Conservation (phyloP, 257 asterid species). For the Solanum paucissectum region DNA sequence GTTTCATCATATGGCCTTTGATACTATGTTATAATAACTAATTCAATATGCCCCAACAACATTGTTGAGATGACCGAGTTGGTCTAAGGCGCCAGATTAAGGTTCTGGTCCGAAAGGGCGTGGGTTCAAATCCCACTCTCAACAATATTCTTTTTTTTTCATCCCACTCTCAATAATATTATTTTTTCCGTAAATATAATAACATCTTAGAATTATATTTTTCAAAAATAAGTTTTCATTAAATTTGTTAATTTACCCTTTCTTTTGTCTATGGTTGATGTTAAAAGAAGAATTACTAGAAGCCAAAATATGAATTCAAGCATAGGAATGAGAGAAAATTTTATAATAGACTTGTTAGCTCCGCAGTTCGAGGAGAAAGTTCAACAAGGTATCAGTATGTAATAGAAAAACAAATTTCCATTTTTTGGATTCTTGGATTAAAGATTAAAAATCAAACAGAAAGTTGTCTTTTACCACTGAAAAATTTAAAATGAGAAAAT, state of each 20-base stretch:
- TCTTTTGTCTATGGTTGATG: neutral
- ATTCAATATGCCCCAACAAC: neutral
- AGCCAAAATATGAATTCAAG: neutral
- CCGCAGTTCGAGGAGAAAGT: neutral
- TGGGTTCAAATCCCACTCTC: constrained; percentile 98
- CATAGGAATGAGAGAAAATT: neutral
- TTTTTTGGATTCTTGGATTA: neutral
- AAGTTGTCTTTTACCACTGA: neutral
- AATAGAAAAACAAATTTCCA: neutral
- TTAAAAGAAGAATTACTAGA: too few relatives aligned
- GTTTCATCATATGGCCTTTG: too few relatives aligned
- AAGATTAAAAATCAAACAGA: neutral
- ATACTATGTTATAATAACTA: too few relatives aligned
- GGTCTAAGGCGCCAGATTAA: constrained; percentile 99
- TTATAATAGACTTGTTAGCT: neutral
- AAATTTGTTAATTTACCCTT: neutral
- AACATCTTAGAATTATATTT: neutral
- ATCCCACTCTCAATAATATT: neutral
- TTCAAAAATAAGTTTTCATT: too few relatives aligned
- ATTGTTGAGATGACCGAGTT: constrained; percentile 97
- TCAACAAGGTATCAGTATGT: neutral
- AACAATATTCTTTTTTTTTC: constrained; percentile 7
- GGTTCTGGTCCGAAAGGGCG: constrained; percentile 99
- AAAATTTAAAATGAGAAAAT: neutral
- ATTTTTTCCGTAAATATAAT: too few relatives aligned